These are phyloP conservation scores for Cyclostephanos invisitatus DNA, from an alignment of 108 stramenopile genomes.

Conservation along the genomic window DNA sequence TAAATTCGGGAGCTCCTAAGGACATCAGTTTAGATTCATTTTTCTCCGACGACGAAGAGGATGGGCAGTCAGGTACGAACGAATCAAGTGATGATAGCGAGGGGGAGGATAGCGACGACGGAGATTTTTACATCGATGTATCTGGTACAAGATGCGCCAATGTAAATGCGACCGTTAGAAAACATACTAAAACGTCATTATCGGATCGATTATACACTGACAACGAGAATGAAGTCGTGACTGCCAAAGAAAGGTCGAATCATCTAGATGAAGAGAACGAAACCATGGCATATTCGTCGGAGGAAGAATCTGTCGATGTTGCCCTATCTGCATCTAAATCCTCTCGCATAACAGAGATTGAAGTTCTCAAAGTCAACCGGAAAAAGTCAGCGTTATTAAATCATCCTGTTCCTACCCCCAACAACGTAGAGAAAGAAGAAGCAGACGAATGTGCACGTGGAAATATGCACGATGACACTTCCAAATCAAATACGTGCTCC, in stretches of 20 bases:
- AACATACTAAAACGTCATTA: not conserved
- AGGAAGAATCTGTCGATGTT: not conserved
- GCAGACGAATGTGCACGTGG: not conserved
- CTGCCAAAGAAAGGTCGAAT: not conserved
- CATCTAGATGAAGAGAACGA: not conserved
- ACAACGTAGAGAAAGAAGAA: not conserved
- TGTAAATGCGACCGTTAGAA: not conserved
- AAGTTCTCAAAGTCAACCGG: not conserved
- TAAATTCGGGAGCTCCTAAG: slow-evolving; percentile 2
- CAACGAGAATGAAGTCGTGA: not conserved
- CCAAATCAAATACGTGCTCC: not conserved
- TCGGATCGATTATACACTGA: not conserved
- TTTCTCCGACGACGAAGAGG: slow-evolving; percentile 42
- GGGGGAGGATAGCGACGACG: slow-evolving; percentile 33
- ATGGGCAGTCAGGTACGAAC: slow-evolving; percentile 18
- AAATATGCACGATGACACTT: not conserved
- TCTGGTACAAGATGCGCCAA: slow-evolving; percentile 26
- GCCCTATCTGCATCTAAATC: not conserved
- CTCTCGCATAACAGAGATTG: not conserved
- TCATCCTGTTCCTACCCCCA: not conserved
- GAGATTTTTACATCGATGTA: slow-evolving; percentile 39
- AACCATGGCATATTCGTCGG: not conserved
- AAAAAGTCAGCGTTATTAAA: not conserved
- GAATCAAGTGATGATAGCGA: slow-evolving; percentile 27
- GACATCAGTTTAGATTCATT: slow-evolving; percentile 38